Evolutionary conservation across 306 rosid genomes (phyloP).

Genomic region (Argentina anserina): DNA sequence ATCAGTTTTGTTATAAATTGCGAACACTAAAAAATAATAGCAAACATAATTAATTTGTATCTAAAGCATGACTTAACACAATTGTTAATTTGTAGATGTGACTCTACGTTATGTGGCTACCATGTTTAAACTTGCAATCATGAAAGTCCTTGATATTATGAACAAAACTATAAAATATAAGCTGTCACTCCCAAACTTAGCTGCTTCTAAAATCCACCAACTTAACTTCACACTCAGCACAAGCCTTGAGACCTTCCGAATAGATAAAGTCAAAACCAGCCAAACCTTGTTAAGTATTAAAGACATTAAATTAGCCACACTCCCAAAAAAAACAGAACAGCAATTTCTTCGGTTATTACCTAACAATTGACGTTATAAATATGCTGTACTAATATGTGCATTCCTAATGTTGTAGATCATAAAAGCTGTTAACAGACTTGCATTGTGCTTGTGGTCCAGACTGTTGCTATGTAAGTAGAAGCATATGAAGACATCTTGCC

Average conservation of each 20-base stretch:
- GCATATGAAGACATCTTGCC: not conserved
- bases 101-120: not conserved
- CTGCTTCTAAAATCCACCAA: not conserved
- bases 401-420: not conserved
- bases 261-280: not conserved
- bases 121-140: not conserved
- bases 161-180: not conserved
- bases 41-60: not conserved
- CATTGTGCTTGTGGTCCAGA: not conserved
- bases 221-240: not conserved
- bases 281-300: not conserved
- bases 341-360: constrained; percentile 5
- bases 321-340: not conserved
- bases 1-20: not conserved
- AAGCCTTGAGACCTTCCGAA: not conserved
- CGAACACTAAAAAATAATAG: too few species aligned
- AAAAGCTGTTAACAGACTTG: not conserved
- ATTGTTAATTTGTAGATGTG: too few species aligned
- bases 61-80: not conserved
- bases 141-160: too few species aligned
- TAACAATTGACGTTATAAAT: not conserved
- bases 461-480: not conserved
- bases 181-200: not conserved
- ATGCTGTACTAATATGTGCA: not conserved
- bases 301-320: not conserved